These are phyloP conservation scores for Zasmidium angulare DNA, from an alignment of 2,329 filamentous ascomycete genomes.

Conservation along the genomic window DNA sequence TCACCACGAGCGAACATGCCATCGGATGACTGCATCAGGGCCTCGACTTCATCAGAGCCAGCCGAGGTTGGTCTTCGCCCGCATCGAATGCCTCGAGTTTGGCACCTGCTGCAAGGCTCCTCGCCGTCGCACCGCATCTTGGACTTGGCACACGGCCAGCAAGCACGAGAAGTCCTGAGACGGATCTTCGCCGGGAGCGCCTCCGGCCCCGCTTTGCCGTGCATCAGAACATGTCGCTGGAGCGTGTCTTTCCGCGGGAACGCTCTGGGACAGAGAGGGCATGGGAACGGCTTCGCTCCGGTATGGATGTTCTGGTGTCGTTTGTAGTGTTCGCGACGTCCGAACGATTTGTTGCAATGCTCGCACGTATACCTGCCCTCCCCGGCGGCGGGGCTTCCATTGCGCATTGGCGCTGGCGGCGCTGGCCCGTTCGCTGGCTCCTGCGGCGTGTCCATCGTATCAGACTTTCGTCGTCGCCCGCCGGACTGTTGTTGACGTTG, in stretches of 20 bases:
- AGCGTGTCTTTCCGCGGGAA: slow-evolving; percentile 7
- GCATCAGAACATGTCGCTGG: slow-evolving; percentile 3
- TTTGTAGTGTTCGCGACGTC: slow-evolving; percentile 4
- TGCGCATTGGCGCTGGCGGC: neutral
- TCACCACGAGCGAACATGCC: neutral
- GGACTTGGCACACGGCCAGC: neutral
- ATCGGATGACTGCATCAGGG: slow-evolving; percentile 1
- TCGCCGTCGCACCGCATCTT: slow-evolving; percentile 4
- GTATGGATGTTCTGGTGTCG: slow-evolving; percentile 1
- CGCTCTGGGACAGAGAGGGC: slow-evolving; percentile 1
- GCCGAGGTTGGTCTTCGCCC: neutral
- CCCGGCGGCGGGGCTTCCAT: neutral
- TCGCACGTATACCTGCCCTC: neutral
- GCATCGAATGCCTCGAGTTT: neutral
- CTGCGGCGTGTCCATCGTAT: neutral
- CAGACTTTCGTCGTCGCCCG: neutral
- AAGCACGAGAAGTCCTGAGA: slow-evolving; percentile 1
- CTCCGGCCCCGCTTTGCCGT: slow-evolving; percentile 4
- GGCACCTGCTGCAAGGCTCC: slow-evolving; percentile 1
- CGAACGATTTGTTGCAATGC: slow-evolving; percentile 6
- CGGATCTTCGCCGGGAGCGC: neutral
- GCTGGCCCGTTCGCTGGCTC: neutral
- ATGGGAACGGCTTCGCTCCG: slow-evolving; percentile 1
- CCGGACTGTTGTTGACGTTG: neutral
- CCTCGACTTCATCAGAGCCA: slow-evolving; percentile 1